These are phyloP conservation scores for Dothistroma pini DNA, from an alignment of 2,329 filamentous ascomycete genomes.

Conservation along the genomic window DNA sequence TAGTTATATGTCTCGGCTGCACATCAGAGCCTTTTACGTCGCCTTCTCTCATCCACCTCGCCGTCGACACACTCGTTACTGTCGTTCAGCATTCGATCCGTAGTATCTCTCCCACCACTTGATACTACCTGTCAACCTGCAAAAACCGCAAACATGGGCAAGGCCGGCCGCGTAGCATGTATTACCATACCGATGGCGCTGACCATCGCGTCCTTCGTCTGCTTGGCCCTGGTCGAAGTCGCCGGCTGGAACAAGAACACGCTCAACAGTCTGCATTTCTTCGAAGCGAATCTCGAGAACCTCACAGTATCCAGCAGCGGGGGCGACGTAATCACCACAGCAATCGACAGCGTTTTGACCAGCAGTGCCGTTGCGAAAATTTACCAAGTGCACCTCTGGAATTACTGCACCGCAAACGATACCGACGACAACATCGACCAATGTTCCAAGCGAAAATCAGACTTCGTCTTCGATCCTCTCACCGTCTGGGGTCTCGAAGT, in stretches of 20 bases:
- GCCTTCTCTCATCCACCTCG: neutral
- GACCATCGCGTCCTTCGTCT: constrained; percentile 72
- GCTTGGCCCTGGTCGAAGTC: constrained; percentile 56
- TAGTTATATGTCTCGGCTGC: neutral
- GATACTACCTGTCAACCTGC: neutral
- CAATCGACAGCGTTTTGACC: constrained; percentile 39
- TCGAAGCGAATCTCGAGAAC: constrained; percentile 42
- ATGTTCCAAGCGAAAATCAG: constrained; percentile 68
- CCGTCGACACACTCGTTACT: constrained; percentile 1
- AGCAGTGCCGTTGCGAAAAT: constrained; percentile 59
- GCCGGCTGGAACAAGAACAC: constrained; percentile 51
- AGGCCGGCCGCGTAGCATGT: constrained; percentile 75
- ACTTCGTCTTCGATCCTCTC: constrained; percentile 74
- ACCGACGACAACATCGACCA: constrained; percentile 46
- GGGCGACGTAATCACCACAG: constrained; percentile 32
- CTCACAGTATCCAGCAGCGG: constrained; percentile 31
- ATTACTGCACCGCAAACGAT: constrained; percentile 67
- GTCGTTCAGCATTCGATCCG: neutral
- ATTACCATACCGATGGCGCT: constrained; percentile 83
- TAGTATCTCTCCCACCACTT: neutral
- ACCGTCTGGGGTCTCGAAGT: constrained; percentile 61
- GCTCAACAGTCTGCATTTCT: constrained; percentile 52
- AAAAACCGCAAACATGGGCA: constrained; percentile 54
- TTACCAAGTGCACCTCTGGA: constrained; percentile 82
- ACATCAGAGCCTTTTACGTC: neutral